A percentile compares a stretch with the other conserved stretches of the same genome.
These are phyloP conservation scores for Phytophthora melonis DNA, from an alignment of 352 stramenopile species.

Conservation along the genomic window DNA sequence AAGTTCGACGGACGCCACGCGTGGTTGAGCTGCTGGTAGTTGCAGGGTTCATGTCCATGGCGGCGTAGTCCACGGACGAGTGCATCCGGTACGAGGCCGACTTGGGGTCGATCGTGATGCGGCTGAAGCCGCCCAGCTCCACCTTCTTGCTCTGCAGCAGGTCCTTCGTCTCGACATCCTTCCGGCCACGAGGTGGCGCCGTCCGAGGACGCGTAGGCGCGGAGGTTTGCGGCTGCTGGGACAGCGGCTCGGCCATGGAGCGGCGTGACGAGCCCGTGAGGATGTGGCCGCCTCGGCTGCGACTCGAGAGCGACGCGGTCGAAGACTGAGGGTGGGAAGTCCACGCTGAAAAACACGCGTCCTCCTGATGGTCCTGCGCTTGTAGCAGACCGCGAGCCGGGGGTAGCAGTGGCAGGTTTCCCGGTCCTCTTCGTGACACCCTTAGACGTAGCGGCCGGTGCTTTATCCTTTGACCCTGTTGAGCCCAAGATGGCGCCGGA, in stretches of 20 bases:
- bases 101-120: slow-evolving; percentile 36
- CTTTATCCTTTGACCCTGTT: slow-evolving; percentile 26
- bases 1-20: slow-evolving; percentile 29
- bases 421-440: slow-evolving; percentile 23
- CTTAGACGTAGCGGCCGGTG: slow-evolving; percentile 27
- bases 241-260: slow-evolving; percentile 31
- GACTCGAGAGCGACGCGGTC: slow-evolving; percentile 26
- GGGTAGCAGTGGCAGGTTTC: slow-evolving; percentile 7
- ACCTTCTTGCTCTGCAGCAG: slow-evolving; percentile 56
- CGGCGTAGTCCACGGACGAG: slow-evolving; percentile 43
- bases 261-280: slow-evolving; percentile 25
- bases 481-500: slow-evolving; percentile 26
- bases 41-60: slow-evolving; percentile 12
- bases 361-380: slow-evolving; percentile 21
- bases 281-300: slow-evolving; percentile 30
- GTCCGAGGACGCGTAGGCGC: slow-evolving; percentile 45
- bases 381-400: slow-evolving; percentile 21
- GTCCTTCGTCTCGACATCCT: slow-evolving; percentile 56
- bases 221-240: slow-evolving; percentile 25
- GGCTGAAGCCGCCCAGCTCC: slow-evolving; percentile 32
- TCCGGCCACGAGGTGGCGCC: slow-evolving; percentile 48
- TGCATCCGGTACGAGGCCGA: slow-evolving; percentile 36
- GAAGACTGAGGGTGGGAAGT: slow-evolving; percentile 31
- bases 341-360: slow-evolving; percentile 43
- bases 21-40: slow-evolving; percentile 5